phyloP scores from a whole-genome alignment of 2,329 filamentous ascomycete genomes.

The Sporothrix euskadiensis region DNA sequence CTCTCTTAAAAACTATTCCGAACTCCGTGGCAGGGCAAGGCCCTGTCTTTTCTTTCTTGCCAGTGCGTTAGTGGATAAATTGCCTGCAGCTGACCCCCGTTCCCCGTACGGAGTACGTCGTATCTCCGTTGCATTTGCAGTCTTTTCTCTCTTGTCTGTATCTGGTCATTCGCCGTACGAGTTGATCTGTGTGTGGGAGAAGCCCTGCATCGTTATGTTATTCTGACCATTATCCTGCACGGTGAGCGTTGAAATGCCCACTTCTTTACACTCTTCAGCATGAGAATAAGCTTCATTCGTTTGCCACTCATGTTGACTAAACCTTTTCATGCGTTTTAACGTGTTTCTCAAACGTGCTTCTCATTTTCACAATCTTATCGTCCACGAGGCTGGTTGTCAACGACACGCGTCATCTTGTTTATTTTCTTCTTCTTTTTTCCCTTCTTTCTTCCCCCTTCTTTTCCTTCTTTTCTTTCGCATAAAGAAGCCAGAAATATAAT shows the following conservation, averaged over 20 bases:
- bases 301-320: conserved; percentile 10
- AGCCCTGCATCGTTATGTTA: not conserved
- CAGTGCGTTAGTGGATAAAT: not conserved
- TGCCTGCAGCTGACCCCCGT: not conserved
- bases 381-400: not conserved
- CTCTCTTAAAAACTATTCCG: not conserved
- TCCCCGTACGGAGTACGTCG: not conserved
- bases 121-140: not conserved
- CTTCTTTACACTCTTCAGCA: not conserved
- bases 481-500: not conserved
- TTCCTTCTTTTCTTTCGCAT: no score
- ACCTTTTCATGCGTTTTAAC: not conserved
- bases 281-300: not conserved
- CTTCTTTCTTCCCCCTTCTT: no score
- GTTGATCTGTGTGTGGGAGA: not conserved
- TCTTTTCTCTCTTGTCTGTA: not conserved
- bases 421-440: not conserved
- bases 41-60: not conserved
- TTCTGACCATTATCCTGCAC: not conserved
- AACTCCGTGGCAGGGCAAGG: conserved; percentile 13
- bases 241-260: not conserved
- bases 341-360: not conserved
- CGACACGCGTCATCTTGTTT: not conserved
- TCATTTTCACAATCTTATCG: not conserved
- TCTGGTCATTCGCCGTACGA: conserved; percentile 10